Evolutionary conservation across 1,284 basidiomycete genomes (phyloP).

Genomic region (Trametes sp.): DNA sequence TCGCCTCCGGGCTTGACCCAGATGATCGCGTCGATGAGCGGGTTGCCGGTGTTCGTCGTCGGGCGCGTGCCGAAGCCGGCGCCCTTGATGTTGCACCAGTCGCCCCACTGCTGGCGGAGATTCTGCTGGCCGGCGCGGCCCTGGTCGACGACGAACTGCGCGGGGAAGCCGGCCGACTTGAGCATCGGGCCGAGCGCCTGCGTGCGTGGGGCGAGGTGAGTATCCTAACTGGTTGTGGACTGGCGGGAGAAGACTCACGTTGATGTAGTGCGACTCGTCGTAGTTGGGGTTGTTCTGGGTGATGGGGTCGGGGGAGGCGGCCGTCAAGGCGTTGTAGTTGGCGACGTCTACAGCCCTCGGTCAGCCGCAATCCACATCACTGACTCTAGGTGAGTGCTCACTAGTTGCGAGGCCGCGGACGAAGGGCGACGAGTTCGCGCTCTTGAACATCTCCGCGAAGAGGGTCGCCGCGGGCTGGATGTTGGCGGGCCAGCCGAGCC

Average conservation of each 20-base stretch:
- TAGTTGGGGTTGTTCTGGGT: conserved; percentile 66
- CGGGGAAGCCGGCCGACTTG: conserved; percentile 56
- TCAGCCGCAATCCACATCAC: conserved; percentile 7
- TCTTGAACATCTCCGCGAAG: conserved; percentile 57
- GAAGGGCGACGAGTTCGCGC: conserved; percentile 57
- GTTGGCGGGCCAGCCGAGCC: conserved; percentile 75
- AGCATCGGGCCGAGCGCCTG: conserved; percentile 60
- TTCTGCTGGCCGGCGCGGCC: conserved; percentile 68
- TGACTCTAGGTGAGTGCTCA: conserved; percentile 25
- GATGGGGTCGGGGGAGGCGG: conserved; percentile 63
- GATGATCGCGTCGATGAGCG: conserved; percentile 66
- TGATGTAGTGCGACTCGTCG: conserved; percentile 69
- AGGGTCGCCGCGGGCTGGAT: conserved; percentile 63
- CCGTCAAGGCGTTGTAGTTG: conserved; percentile 67
- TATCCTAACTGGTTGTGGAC: neutral
- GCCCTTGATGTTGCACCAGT: conserved; percentile 68
- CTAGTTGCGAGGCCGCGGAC: conserved; percentile 68
- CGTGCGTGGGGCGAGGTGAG: conserved; percentile 5
- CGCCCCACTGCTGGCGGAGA: conserved; percentile 61
- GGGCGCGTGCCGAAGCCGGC: conserved; percentile 70
- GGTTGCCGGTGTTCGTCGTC: conserved; percentile 61
- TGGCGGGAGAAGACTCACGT: conserved; percentile 42
- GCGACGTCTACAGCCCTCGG: conserved; percentile 52
- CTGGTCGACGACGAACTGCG: conserved; percentile 71
- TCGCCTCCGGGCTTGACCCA: conserved; percentile 78